Evolutionary conservation across 2,329 filamentous ascomycete genomes (phyloP).

Genomic region (Talaromyces sp.): DNA sequence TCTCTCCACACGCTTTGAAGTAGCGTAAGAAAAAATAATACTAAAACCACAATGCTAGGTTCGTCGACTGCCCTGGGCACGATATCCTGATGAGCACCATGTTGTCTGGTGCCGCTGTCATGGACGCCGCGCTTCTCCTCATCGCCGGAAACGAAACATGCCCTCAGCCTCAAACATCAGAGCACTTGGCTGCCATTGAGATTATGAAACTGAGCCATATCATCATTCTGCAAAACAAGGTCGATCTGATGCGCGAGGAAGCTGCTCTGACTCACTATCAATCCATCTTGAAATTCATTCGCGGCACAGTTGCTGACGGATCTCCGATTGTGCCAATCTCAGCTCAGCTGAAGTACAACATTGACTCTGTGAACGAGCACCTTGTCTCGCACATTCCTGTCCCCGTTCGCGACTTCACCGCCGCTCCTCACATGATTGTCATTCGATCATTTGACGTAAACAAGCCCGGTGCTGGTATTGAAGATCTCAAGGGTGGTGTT

Average conservation of each 20-base stretch:
- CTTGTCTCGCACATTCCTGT: slow-evolving; percentile 94
- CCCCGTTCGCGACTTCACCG: slow-evolving; percentile 81
- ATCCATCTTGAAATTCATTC: slow-evolving; percentile 97
- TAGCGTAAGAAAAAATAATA: neutral
- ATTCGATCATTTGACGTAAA: slow-evolving; percentile 99
- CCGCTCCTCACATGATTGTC: slow-evolving; percentile 96
- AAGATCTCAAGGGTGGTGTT: slow-evolving; percentile 97
- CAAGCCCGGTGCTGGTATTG: slow-evolving; percentile 98
- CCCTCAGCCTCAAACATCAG: slow-evolving; percentile 95
- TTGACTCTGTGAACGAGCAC: slow-evolving; percentile 94
- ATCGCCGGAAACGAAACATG: slow-evolving; percentile 98
- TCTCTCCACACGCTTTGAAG: neutral
- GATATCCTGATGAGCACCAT: slow-evolving; percentile 99
- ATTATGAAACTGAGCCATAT: slow-evolving; percentile 99
- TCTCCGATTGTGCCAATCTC: slow-evolving; percentile 94
- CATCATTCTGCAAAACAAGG: slow-evolving; percentile 99
- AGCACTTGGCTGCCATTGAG: slow-evolving; percentile 97
- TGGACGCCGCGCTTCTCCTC: slow-evolving; percentile 93
- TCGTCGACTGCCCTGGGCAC: slow-evolving; percentile 98
- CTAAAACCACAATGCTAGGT: slow-evolving; percentile 49
- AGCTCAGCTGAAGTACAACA: slow-evolving; percentile 98
- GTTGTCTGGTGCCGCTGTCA: slow-evolving; percentile 98
- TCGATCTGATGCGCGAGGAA: slow-evolving; percentile 96
- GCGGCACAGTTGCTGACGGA: slow-evolving; percentile 92
- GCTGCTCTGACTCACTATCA: slow-evolving; percentile 90